These are phyloP conservation scores for Colletotrichum brevisporum DNA, from an alignment of 2,329 filamentous ascomycete genomes.

Conservation along the genomic window DNA sequence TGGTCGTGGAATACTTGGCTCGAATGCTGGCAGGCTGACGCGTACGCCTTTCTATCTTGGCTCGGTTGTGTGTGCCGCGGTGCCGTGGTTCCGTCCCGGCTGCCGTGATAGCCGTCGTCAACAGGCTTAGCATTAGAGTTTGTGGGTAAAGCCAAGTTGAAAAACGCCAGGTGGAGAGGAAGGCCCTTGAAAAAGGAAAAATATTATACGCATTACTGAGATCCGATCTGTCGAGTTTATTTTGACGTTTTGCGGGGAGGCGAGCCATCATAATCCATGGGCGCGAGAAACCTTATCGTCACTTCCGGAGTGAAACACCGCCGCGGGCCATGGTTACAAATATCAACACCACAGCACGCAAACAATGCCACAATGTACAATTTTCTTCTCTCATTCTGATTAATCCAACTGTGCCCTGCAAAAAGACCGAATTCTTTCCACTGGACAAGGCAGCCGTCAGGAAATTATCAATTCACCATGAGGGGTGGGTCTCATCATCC, in stretches of 20 bases:
- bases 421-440: too few relatives aligned
- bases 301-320: background rate
- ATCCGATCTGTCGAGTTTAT: slow-evolving; percentile 13
- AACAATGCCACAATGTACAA: too few relatives aligned
- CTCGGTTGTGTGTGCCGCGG: slow-evolving; percentile 34
- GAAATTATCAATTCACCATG: too few relatives aligned
- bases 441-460: too few relatives aligned
- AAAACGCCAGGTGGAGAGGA: background rate
- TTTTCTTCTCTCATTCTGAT: too few relatives aligned
- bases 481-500: too few relatives aligned
- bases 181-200: background rate
- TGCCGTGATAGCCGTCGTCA: slow-evolving; percentile 34
- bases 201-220: slow-evolving; percentile 7
- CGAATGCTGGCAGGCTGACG: slow-evolving; percentile 3
- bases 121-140: slow-evolving; percentile 19
- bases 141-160: slow-evolving; percentile 12
- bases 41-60: slow-evolving; percentile 21
- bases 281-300: background rate
- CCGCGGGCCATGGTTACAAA: too few relatives aligned
- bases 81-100: slow-evolving; percentile 23
- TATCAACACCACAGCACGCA: too few relatives aligned
- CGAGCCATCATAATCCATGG: background rate
- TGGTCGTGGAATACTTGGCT: slow-evolving; percentile 4
- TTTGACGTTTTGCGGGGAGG: slow-evolving; percentile 18
- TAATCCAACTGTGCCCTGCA: too few relatives aligned